These are phyloP conservation scores for Malus sieversii DNA, from an alignment of 306 rosid genomes.

Conservation along the genomic window DNA sequence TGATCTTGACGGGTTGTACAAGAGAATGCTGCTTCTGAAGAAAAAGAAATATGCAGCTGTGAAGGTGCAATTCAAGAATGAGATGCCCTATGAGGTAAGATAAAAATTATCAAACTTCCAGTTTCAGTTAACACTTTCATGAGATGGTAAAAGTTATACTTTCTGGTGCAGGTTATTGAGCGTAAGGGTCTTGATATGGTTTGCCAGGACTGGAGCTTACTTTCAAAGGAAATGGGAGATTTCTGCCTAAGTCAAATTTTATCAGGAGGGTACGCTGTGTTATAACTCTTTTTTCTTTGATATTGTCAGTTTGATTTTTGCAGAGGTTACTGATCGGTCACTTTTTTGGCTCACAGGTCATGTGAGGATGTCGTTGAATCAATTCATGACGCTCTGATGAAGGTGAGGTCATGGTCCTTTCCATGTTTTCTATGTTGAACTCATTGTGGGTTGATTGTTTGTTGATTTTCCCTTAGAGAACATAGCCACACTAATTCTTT, in stretches of 20 bases:
- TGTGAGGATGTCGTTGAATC: conserved; percentile 94
- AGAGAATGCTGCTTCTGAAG: conserved; percentile 97
- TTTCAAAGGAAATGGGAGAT: conserved; percentile 91
- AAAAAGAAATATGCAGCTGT: conserved; percentile 96
- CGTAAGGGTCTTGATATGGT: conserved; percentile 99
- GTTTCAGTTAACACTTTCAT: conserved; percentile 5
- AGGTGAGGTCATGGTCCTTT: conserved; percentile 45
- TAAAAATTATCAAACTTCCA: background rate
- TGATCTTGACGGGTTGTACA: conserved; percentile 91
- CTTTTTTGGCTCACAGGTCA: conserved; percentile 41
- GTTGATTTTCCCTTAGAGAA: background rate
- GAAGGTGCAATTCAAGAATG: conserved; percentile 68
- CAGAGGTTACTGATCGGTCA: conserved; percentile 4
- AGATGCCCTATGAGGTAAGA: conserved; percentile 67
- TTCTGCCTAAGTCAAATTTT: conserved; percentile 86
- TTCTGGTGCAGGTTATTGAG: conserved; percentile 63
- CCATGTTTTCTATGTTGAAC: background rate
- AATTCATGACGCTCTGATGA: conserved; percentile 73
- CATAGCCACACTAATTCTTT: background rate
- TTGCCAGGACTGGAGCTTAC: conserved; percentile 93
- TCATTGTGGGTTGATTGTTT: background rate
- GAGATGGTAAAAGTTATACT: conserved; percentile 11
- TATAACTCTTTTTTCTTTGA: background rate
- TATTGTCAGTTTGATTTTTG: background rate
- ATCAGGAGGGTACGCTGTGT: conserved; percentile 76